These are phyloP conservation scores for Boletus rufocinnamomeus DNA, from an alignment of 768 basidiomycete species.

Conservation along the genomic window DNA sequence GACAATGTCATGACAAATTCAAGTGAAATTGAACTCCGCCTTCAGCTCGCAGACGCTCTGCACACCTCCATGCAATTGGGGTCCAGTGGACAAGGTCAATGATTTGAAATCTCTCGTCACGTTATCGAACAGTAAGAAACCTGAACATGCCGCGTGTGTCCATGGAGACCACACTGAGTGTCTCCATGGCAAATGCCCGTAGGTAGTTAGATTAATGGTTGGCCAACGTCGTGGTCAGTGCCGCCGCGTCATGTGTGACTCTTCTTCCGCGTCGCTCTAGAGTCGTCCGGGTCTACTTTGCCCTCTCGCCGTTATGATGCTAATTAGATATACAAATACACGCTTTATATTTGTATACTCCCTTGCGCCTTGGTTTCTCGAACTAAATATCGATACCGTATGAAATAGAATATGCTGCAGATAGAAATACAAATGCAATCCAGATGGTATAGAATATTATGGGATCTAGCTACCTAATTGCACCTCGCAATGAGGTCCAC, in stretches of 20 bases:
- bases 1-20: neutral
- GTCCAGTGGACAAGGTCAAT: neutral
- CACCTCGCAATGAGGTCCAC: constrained; percentile 1
- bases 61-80: neutral
- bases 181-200: neutral
- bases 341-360: neutral
- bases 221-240: neutral
- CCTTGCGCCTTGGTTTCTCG: neutral
- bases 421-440: constrained; percentile 1
- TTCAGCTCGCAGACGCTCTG: neutral
- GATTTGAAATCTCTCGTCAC: neutral
- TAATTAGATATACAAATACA: neutral
- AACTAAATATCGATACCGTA: neutral
- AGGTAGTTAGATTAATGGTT: neutral
- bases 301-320: neutral
- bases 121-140: neutral
- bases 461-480: neutral
- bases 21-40: neutral
- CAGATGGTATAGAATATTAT: neutral
- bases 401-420: neutral
- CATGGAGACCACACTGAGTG: neutral
- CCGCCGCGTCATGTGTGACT: too few relatives aligned
- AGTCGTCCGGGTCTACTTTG: too few relatives aligned
- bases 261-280: neutral
- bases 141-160: neutral